Percentiles rank a stretch among this genome's conserved stretches.
Evolutionary conservation across 345 rosid genomes (phyloP).

Genomic region (Corymbia maculata): DNA sequence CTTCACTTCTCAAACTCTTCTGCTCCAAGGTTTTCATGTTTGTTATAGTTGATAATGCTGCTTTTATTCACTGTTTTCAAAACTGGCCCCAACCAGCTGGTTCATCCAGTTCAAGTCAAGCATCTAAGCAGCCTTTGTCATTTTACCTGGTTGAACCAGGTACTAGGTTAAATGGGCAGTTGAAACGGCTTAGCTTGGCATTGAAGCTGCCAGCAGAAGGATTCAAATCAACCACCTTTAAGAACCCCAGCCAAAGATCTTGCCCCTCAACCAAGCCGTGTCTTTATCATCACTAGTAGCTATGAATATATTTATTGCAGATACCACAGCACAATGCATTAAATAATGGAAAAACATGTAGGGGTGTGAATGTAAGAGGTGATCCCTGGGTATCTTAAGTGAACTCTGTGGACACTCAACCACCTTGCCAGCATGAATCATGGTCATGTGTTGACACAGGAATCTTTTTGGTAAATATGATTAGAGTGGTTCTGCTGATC

Average conservation of each 20-base stretch:
- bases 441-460: not conserved
- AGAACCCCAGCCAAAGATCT: not conserved
- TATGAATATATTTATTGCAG: not conserved
- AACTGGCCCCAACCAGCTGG: not conserved
- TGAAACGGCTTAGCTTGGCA: not conserved
- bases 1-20: not conserved
- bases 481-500: not conserved
- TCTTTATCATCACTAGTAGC: not conserved
- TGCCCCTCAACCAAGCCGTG: not conserved
- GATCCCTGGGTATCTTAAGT: not conserved
- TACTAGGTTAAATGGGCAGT: not conserved
- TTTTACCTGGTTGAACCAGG: not conserved
- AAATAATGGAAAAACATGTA: not conserved
- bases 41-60: not conserved
- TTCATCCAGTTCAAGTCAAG: not conserved
- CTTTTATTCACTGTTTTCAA: not conserved
- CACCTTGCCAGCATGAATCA: not conserved
- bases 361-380: not conserved
- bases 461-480: not conserved
- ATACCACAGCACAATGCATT: not conserved
- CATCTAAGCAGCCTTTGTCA: not conserved
- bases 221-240: not conserved
- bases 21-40: not conserved
- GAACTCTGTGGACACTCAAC: not conserved
- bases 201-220: not conserved